phyloP scores from a whole-genome alignment of 164 flowering plant genomes.

The Taxillus chinensis region DNA sequence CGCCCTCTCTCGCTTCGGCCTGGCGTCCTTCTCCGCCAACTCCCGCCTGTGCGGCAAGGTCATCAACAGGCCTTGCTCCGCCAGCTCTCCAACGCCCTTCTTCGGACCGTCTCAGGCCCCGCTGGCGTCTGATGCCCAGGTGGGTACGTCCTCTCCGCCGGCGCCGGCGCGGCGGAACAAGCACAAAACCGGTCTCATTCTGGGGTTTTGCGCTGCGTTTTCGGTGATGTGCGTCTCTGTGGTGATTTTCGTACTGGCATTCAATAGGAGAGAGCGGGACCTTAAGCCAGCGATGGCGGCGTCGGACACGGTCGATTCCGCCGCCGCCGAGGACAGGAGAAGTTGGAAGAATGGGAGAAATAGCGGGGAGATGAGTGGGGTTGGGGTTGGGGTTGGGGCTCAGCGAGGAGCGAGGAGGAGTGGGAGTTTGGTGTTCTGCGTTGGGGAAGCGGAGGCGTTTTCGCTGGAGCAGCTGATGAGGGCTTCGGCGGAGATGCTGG shows the following conservation, averaged over 20 bases:
- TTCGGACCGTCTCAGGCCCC: conserved; percentile 11
- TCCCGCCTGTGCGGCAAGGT: conserved; percentile 31
- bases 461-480: conserved; percentile 36
- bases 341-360: background rate
- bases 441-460: conserved; percentile 18
- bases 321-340: background rate
- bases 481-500: conserved; percentile 44
- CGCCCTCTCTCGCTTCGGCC: conserved; percentile 20
- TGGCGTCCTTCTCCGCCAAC: conserved; percentile 24
- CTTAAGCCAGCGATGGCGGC: background rate
- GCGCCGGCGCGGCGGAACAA: conserved; percentile 8
- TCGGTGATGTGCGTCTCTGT: conserved; percentile 2
- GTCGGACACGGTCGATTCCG: background rate
- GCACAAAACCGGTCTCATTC: conserved; percentile 8
- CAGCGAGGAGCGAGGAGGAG: conserved; percentile 8
- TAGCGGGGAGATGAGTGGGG: background rate
- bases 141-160: background rate
- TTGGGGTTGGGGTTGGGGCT: background rate
- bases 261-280: conserved; percentile 5
- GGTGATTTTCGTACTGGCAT: conserved; percentile 4
- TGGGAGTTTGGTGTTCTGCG: conserved; percentile 29
- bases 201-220: conserved; percentile 17
- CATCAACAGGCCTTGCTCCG: conserved; percentile 18
- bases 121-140: too few relatives aligned
- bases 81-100: conserved; percentile 20